These are phyloP conservation scores for Pyrus hybrid DNA, from an alignment of 331 rosid genomes.

Conservation along the genomic window DNA sequence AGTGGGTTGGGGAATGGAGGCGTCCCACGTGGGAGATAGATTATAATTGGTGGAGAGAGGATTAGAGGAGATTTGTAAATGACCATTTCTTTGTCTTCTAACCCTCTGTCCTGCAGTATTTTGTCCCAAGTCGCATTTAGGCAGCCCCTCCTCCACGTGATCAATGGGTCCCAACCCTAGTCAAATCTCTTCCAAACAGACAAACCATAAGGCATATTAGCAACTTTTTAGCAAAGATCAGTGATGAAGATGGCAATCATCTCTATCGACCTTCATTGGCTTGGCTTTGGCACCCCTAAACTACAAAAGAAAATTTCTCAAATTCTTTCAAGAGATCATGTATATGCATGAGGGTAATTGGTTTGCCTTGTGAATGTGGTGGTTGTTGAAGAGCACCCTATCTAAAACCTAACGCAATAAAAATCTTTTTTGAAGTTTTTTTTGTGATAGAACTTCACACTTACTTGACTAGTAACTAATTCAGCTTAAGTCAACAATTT, in stretches of 20 bases:
- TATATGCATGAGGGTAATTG: neutral
- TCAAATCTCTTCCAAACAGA: conserved; percentile 18
- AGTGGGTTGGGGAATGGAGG: conserved; percentile 31
- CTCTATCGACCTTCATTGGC: neutral
- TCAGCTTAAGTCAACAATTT: neutral
- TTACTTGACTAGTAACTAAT: neutral
- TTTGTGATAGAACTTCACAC: neutral
- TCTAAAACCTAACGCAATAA: too few species aligned
- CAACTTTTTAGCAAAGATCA: neutral
- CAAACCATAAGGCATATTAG: conserved; percentile 12
- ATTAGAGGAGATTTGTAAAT: conserved; percentile 73
- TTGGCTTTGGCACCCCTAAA: neutral
- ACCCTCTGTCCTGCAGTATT: neutral
- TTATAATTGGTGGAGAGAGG: conserved; percentile 80
- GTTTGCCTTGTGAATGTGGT: neutral
- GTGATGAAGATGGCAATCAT: neutral
- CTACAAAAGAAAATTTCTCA: neutral
- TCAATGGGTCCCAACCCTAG: conserved; percentile 44
- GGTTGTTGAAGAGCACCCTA: neutral
- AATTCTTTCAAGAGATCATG: neutral
- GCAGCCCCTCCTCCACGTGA: conserved; percentile 61
- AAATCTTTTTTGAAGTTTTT: too few species aligned
- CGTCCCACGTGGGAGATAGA: conserved; percentile 90
- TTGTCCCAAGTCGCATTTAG: conserved; percentile 5
- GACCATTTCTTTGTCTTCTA: conserved; percentile 62